These are phyloP conservation scores for Rhinocladiella similis DNA, from an alignment of 2,329 filamentous ascomycete species.

Conservation along the genomic window DNA sequence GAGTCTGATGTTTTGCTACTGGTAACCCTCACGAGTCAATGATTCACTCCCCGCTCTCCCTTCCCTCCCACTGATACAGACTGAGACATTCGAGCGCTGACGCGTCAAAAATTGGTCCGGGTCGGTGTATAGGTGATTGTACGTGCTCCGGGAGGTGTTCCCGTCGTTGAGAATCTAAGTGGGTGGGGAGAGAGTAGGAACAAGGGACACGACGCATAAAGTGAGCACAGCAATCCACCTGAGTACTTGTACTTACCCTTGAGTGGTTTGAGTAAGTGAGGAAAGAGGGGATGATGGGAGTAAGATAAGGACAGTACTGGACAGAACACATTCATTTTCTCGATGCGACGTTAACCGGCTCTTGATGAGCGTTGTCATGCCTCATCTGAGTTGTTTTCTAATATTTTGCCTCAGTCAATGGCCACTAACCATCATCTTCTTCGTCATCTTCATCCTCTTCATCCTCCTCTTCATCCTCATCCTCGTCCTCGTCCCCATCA, in stretches of 20 bases:
- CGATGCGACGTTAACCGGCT: too few relatives aligned
- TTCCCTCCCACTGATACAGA: too few relatives aligned
- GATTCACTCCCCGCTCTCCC: too few relatives aligned
- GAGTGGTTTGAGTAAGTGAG: not conserved
- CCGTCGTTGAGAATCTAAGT: conserved; percentile 62
- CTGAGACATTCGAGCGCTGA: too few relatives aligned
- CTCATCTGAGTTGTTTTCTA: too few relatives aligned
- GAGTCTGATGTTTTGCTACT: not conserved
- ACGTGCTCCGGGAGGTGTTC: conserved; percentile 57
- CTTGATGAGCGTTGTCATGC: too few relatives aligned
- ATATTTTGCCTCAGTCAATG: not conserved
- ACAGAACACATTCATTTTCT: not conserved
- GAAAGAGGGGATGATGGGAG: not conserved
- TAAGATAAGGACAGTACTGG: not conserved
- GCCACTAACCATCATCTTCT: not conserved
- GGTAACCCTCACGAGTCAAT: too few relatives aligned
- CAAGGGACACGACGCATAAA: too few relatives aligned
- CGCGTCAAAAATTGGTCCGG: too few relatives aligned
- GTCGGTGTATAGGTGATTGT: conserved; percentile 65
- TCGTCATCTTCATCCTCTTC: conserved; percentile 9
- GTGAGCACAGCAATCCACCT: too few relatives aligned
- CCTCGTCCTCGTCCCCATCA: conserved; percentile 20
- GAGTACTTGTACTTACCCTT: too few relatives aligned
- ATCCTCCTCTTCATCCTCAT: conserved; percentile 17
- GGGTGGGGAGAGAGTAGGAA: conserved; percentile 54